These are phyloP conservation scores for Lipomyces anomalus DNA, from an alignment of 805 yeast species.

Conservation along the genomic window DNA sequence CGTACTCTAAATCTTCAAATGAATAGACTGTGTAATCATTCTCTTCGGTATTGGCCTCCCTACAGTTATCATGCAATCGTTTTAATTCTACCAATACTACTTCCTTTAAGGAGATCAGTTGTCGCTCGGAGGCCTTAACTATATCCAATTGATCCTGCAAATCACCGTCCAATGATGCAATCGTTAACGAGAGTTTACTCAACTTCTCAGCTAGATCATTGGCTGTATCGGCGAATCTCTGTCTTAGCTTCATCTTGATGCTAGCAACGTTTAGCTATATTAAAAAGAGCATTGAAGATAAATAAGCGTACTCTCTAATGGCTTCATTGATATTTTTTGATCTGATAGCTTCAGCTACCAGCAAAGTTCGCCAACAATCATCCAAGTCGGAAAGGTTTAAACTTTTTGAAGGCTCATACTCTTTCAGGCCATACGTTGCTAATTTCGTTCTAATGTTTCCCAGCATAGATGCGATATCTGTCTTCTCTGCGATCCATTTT, in stretches of 20 bases:
- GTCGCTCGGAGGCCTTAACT: conserved; percentile 35
- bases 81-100: conserved; percentile 31
- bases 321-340: conserved; percentile 32
- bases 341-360: conserved; percentile 32
- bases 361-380: conserved; percentile 32
- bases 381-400: conserved; percentile 31
- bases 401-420: conserved; percentile 35
- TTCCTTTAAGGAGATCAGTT: conserved; percentile 34
- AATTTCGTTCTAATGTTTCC: conserved; percentile 37
- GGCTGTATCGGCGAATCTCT: conserved; percentile 34
- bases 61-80: conserved; percentile 28
- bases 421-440: conserved; percentile 34
- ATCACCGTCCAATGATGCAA: conserved; percentile 30
- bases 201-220: conserved; percentile 30
- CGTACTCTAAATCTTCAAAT: conserved; percentile 37
- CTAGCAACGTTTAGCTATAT: neutral
- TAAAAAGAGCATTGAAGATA: neutral
- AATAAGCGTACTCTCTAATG: conserved; percentile 25
- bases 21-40: conserved; percentile 36
- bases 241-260: conserved; percentile 33
- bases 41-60: conserved; percentile 37
- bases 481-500: conserved; percentile 37
- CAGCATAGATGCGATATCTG: conserved; percentile 34
- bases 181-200: conserved; percentile 26
- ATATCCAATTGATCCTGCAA: conserved; percentile 37